Evolutionary conservation across 495 filamentous ascomycete species (phyloP).

Genomic region (Podospora pseudocomata): DNA sequence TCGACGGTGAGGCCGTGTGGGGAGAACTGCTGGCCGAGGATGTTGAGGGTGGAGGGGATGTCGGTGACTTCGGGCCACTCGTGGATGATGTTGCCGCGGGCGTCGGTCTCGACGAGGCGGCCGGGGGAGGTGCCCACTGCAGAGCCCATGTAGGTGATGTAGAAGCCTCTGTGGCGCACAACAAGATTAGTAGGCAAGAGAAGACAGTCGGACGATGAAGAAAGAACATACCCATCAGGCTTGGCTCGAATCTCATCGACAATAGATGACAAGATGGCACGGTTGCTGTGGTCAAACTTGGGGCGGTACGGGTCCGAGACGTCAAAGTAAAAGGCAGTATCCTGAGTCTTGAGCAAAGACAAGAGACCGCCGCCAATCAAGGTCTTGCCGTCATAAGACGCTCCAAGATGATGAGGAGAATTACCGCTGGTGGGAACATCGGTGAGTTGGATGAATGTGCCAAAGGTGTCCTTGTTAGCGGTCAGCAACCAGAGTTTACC

Average conservation of each 20-base stretch:
- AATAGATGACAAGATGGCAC: conserved; percentile 53
- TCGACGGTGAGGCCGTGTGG: conserved; percentile 60
- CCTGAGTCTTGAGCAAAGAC: conserved; percentile 60
- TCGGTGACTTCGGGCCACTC: conserved; percentile 54
- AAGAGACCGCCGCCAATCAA: conserved; percentile 57
- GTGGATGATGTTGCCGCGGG: conserved; percentile 57
- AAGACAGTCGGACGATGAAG: neutral
- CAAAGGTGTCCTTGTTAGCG: conserved; percentile 51
- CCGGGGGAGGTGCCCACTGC: conserved; percentile 57
- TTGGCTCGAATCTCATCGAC: conserved; percentile 63
- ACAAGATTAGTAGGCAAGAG: neutral
- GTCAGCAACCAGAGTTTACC: conserved; percentile 10
- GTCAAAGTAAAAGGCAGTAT: conserved; percentile 64
- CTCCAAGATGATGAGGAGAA: conserved; percentile 57
- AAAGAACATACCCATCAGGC: conserved; percentile 49
- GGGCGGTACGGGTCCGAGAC: conserved; percentile 55
- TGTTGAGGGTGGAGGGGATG: conserved; percentile 47
- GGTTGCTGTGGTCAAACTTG: conserved; percentile 56
- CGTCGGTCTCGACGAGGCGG: conserved; percentile 58
- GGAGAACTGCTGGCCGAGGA: conserved; percentile 56
- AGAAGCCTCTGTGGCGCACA: conserved; percentile 45
- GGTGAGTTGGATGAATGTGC: conserved; percentile 54
- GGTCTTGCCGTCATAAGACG: conserved; percentile 58
- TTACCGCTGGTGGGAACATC: conserved; percentile 61
- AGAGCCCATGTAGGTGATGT: conserved; percentile 53